These are phyloP conservation scores for Candida michaelii DNA, from an alignment of 805 yeast species.

Conservation along the genomic window DNA sequence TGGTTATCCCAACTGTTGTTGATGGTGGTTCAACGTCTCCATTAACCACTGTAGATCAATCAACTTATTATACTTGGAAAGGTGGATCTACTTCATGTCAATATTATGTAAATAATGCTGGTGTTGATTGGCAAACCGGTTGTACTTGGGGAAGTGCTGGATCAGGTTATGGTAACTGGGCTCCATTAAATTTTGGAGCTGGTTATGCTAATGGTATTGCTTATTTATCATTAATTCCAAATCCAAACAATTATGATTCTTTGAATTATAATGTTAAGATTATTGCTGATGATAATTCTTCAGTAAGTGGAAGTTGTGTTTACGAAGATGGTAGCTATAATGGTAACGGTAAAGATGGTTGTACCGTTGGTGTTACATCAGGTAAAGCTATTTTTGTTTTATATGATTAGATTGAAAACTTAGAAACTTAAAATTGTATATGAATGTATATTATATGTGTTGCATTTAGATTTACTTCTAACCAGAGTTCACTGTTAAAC, in stretches of 20 bases:
- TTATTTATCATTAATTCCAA: conserved; percentile 73
- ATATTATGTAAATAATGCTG: conserved; percentile 75
- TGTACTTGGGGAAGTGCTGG: conserved; percentile 69
- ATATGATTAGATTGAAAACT: conserved; percentile 36
- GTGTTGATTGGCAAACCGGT: conserved; percentile 64
- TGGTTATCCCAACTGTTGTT: conserved; percentile 71
- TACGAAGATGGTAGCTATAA: conserved; percentile 77
- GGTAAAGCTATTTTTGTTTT: conserved; percentile 86
- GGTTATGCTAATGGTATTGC: conserved; percentile 62
- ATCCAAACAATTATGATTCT: conserved; percentile 60
- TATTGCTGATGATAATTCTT: conserved; percentile 46
- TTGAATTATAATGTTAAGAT: conserved; percentile 46
- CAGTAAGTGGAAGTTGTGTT: conserved; percentile 68
- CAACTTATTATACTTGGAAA: conserved; percentile 59
- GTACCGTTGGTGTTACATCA: conserved; percentile 85
- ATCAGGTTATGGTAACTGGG: conserved; percentile 73
- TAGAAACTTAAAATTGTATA: neutral
- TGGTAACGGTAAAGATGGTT: conserved; percentile 76
- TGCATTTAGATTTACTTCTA: neutral
- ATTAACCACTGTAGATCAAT: conserved; percentile 60
- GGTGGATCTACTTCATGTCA: conserved; percentile 68
- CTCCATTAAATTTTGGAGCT: conserved; percentile 76
- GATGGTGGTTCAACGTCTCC: conserved; percentile 50
- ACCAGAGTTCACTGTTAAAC: no score
- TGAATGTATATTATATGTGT: conserved; percentile 7